Conservation (phyloP, 1,284 basidiomycete genomes). For the Rhizoctonia solani region DNA sequence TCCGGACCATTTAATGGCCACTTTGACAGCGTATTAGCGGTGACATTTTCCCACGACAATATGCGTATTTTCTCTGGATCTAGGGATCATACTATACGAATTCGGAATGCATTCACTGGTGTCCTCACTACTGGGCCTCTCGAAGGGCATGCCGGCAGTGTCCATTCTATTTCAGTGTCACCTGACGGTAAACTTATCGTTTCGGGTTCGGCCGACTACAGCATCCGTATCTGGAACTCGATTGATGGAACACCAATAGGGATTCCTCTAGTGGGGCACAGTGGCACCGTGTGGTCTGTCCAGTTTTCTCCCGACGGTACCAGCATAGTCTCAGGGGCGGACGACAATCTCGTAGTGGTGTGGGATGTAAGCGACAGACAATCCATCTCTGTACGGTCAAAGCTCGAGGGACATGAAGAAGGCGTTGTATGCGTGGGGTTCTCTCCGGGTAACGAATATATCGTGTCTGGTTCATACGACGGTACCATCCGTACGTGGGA, state of each 20-base stretch:
- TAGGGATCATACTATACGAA: too few relatives aligned
- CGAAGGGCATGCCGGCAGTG: not conserved
- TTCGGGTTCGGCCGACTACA: conserved; percentile 12
- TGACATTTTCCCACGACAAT: not conserved
- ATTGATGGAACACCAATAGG: not conserved
- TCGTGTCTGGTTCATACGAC: conserved; percentile 50
- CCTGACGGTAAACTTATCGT: conserved; percentile 22
- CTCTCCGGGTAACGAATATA: conserved; percentile 19
- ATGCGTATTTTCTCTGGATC: conserved; percentile 1
- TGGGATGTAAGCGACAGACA: too few relatives aligned
- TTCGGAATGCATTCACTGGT: not conserved
- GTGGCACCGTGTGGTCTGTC: not conserved
- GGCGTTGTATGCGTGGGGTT: too few relatives aligned
- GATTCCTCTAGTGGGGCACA: conserved; percentile 1
- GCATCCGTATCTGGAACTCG: conserved; percentile 24
- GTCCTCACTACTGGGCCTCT: not conserved
- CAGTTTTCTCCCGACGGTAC: not conserved
- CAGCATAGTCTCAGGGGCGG: too few relatives aligned
- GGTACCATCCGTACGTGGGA: conserved; percentile 51
- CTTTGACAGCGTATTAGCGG: not conserved
- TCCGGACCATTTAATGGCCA: not conserved
- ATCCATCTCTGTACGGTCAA: too few relatives aligned
- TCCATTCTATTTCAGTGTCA: conserved; percentile 4
- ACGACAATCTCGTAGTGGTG: too few relatives aligned
- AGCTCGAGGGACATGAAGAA: too few relatives aligned